Evolutionary conservation across 257 asterid genomes (phyloP).

Genomic region (Fraxinus quadrangulata): DNA sequence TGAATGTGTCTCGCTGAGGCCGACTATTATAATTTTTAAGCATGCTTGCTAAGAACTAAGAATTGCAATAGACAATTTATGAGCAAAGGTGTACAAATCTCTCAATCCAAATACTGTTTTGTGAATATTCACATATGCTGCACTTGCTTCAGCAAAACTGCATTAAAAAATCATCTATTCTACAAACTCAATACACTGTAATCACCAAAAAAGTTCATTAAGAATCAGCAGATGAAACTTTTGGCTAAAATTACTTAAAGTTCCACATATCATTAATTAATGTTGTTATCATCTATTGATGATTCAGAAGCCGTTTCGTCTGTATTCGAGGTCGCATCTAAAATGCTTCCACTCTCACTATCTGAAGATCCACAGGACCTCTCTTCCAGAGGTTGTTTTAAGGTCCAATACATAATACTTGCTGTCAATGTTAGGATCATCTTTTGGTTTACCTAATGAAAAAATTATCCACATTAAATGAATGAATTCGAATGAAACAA

Average conservation of each 20-base stretch:
- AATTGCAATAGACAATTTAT: conserved; percentile 23
- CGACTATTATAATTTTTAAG: no score
- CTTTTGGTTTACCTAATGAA: conserved; percentile 65
- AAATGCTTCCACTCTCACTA: conserved; percentile 54
- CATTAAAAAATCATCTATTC: conserved; percentile 40
- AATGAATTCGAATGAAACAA: no score
- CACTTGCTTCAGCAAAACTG: conserved; percentile 34
- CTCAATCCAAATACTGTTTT: conserved; percentile 41
- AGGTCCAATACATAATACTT: conserved; percentile 73
- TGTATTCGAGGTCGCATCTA: conserved; percentile 53
- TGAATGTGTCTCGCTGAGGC: no score
- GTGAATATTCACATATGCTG: conserved; percentile 45
- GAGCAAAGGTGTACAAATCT: conserved; percentile 41
- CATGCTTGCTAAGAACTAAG: conserved; percentile 9
- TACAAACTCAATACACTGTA: conserved; percentile 29
- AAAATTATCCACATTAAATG: not conserved
- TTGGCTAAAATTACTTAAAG: conserved; percentile 19
- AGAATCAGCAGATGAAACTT: conserved; percentile 37
- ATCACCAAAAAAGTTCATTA: conserved; percentile 19
- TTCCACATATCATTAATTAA: conserved; percentile 36
- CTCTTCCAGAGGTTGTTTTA: conserved; percentile 51
- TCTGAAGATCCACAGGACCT: conserved; percentile 51
- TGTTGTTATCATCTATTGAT: conserved; percentile 63
- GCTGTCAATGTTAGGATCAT: conserved; percentile 76
- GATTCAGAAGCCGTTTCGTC: conserved; percentile 91